These are phyloP conservation scores for Penicillium sp. DNA, from an alignment of 2,329 filamentous ascomycete species.

Conservation along the genomic window DNA sequence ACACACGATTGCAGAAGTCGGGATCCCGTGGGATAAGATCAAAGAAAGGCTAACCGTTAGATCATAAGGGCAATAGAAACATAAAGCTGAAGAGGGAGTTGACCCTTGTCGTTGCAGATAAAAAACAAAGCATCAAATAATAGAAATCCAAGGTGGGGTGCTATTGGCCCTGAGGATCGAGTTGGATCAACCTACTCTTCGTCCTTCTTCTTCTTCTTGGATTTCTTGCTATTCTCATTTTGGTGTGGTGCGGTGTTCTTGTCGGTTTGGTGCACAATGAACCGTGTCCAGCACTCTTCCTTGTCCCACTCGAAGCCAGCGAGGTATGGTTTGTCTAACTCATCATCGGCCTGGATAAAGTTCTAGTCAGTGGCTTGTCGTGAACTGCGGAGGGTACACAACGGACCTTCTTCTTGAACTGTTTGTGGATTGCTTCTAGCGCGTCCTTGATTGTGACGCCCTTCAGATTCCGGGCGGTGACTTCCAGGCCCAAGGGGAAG, in stretches of 20 bases:
- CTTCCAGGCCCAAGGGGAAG: constrained; percentile 83
- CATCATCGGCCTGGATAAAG: constrained; percentile 73
- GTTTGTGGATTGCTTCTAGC: constrained; percentile 91
- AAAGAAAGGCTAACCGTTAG: background rate
- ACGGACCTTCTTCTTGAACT: constrained; percentile 88
- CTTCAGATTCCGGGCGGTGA: constrained; percentile 86
- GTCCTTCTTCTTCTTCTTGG: constrained; percentile 61
- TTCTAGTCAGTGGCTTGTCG: background rate
- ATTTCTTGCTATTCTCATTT: constrained; percentile 49
- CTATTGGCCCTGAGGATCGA: background rate
- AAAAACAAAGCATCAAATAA: background rate
- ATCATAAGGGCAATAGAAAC: constrained; percentile 1
- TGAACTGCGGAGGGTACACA: background rate
- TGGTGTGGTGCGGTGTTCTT: constrained; percentile 55
- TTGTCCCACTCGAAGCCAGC: constrained; percentile 96
- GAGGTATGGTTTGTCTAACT: constrained; percentile 82
- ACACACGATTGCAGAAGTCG: constrained; percentile 14
- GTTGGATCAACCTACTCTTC: constrained; percentile 31
- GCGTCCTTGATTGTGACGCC: constrained; percentile 98
- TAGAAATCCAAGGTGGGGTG: background rate
- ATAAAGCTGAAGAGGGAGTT: constrained; percentile 11
- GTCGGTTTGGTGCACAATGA: constrained; percentile 83
- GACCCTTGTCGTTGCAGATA: constrained; percentile 13
- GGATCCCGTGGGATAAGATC: background rate
- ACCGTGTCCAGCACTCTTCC: constrained; percentile 83